Evolutionary conservation across 2,329 filamentous ascomycete genomes (phyloP).

Genomic region (Purpureocillium takamizusanense): DNA sequence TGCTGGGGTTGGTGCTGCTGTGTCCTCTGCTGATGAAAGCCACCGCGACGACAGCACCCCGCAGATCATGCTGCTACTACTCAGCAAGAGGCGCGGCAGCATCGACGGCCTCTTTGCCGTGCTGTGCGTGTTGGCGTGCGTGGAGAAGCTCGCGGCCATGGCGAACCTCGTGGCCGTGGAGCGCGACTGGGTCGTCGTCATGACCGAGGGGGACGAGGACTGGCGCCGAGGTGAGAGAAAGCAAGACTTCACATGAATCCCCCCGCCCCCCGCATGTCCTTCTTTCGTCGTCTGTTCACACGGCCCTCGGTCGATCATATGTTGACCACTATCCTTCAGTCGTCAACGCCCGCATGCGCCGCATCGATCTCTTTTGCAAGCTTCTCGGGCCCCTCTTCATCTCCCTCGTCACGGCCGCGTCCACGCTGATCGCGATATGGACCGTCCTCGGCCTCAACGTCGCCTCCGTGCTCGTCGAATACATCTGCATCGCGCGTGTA

Average conservation of each 20-base stretch:
- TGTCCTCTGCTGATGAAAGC: no score
- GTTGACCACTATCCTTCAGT: no score
- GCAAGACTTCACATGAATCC: no score
- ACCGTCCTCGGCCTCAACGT: conserved; percentile 40
- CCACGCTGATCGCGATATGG: conserved; percentile 37
- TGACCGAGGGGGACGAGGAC: conserved; percentile 9
- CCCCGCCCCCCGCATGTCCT: no score
- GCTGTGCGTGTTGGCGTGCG: conserved; percentile 46
- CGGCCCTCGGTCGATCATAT: no score
- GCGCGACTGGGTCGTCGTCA: conserved; percentile 53
- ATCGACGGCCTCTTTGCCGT: conserved; percentile 19
- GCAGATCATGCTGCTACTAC: neutral
- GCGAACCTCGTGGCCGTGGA: conserved; percentile 62
- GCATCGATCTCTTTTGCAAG: conserved; percentile 53
- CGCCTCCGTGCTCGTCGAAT: conserved; percentile 40
- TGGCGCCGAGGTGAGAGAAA: conserved; percentile 4
- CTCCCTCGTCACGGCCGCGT: conserved; percentile 38
- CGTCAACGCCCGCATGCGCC: conserved; percentile 51
- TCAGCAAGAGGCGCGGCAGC: conserved; percentile 2
- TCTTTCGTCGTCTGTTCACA: no score
- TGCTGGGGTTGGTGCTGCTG: no score
- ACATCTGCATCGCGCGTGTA: conserved; percentile 36
- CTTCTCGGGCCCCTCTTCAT: conserved; percentile 47
- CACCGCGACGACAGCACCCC: no score
- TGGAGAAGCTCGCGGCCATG: conserved; percentile 59